phyloP scores from a whole-genome alignment of 352 stramenopile species.

The Globisporangium abappressorium region DNA sequence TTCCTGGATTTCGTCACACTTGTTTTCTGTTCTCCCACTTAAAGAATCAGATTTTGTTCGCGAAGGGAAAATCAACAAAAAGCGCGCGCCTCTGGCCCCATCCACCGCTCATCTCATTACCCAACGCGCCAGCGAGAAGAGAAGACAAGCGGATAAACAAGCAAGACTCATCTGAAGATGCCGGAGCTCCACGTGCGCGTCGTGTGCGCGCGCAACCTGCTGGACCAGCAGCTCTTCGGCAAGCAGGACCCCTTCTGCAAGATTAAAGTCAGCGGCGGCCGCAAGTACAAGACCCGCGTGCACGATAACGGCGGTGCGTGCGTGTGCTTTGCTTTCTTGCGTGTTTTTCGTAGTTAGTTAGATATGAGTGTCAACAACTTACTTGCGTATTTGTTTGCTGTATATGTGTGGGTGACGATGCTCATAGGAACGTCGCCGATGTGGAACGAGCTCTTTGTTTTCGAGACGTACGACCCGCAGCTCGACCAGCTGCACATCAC shows the following conservation, averaged over 20 bases:
- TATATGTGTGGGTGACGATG: not conserved
- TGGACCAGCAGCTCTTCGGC: constrained; percentile 84
- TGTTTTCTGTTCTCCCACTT: no score
- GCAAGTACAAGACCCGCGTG: constrained; percentile 71
- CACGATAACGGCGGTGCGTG: constrained; percentile 83
- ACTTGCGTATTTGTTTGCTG: not conserved
- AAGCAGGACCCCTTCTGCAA: constrained; percentile 85
- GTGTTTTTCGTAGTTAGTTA: not conserved
- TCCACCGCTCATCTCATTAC: not conserved
- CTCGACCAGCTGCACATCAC: constrained; percentile 70
- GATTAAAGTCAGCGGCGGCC: constrained; percentile 43
- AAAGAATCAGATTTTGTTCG: no score
- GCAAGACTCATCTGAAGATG: not conserved
- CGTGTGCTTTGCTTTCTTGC: constrained; percentile 11
- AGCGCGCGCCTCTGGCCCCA: not conserved
- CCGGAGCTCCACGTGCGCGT: constrained; percentile 81
- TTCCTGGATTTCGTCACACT: no score
- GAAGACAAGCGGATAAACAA: not conserved
- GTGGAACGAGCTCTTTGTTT: constrained; percentile 85
- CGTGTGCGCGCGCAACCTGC: constrained; percentile 73
- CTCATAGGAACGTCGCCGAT: constrained; percentile 59
- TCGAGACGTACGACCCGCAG: constrained; percentile 69
- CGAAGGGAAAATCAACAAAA: no score
- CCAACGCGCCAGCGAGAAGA: not conserved
- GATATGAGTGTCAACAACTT: not conserved